These are phyloP conservation scores for Handroanthus guayacan DNA, from an alignment of 257 asterid genomes.

Conservation along the genomic window DNA sequence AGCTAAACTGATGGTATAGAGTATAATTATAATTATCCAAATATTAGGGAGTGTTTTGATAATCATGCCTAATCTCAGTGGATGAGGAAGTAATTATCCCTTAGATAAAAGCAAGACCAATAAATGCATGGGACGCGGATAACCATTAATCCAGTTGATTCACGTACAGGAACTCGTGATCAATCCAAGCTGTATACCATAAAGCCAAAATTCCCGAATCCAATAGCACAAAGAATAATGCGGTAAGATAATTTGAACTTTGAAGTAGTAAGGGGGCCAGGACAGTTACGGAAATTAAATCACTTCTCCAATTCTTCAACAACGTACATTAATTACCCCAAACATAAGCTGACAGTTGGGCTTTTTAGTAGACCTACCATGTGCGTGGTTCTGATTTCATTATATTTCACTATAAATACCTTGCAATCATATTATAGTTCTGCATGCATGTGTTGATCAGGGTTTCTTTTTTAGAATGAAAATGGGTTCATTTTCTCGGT, in stretches of 20 bases:
- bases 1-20: no score
- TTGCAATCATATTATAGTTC: neutral
- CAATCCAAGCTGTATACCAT: conserved; percentile 11
- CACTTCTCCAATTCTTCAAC: conserved; percentile 9
- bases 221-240: neutral
- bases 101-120: neutral
- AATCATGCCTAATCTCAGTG: no score
- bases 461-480: conserved; percentile 16
- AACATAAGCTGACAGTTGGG: conserved; percentile 47
- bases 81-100: neutral
- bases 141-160: conserved; percentile 14
- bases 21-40: no score
- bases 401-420: conserved; percentile 39
- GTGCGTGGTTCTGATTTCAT: conserved; percentile 32
- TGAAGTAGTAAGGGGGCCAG: conserved; percentile 29
- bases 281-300: conserved; percentile 41
- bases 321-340: conserved; percentile 37
- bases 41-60: no score
- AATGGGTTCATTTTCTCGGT: conserved; percentile 38
- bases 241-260: neutral
- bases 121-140: conserved; percentile 10
- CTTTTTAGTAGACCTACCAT: conserved; percentile 49
- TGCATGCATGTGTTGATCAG: conserved; percentile 42
- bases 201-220: neutral
- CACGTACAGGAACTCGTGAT: neutral